Evolutionary conservation across 768 basidiomycete genomes (phyloP).

Genomic region (Serendipita sp.): DNA sequence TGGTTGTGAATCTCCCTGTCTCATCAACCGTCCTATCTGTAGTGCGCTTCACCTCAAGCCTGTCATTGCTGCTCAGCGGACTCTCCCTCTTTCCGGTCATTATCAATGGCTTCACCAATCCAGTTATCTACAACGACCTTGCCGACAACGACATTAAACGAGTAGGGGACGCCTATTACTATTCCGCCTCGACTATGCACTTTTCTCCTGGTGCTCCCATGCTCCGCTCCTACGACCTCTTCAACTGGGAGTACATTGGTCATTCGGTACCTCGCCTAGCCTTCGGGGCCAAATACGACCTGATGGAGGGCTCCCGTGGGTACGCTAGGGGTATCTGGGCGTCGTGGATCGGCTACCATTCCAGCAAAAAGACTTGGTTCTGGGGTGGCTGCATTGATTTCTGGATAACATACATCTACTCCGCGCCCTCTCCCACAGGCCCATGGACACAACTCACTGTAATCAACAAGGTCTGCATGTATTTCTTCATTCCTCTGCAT

Average conservation of each 20-base stretch:
- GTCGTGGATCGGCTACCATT: slow-evolving; percentile 3
- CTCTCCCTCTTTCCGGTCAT: neutral
- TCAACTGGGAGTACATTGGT: slow-evolving; percentile 8
- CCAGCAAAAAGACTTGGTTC: neutral
- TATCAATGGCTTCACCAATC: slow-evolving; percentile 5
- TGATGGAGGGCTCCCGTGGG: neutral
- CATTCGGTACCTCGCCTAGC: slow-evolving; percentile 6
- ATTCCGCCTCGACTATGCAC: slow-evolving; percentile 8
- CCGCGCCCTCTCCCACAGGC: neutral
- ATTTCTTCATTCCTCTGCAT: no score
- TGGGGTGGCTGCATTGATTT: slow-evolving; percentile 7
- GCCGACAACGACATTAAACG: slow-evolving; percentile 7
- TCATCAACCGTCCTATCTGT: no score
- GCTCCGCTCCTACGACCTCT: slow-evolving; percentile 6
- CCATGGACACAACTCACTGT: neutral
- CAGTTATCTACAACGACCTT: slow-evolving; percentile 7
- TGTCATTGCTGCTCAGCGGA: no score
- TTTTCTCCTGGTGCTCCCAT: slow-evolving; percentile 8
- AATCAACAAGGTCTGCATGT: neutral
- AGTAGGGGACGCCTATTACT: slow-evolving; percentile 7
- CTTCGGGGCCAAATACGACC: slow-evolving; percentile 1
- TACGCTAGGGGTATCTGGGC: slow-evolving; percentile 8
- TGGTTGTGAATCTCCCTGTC: no score
- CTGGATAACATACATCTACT: slow-evolving; percentile 2
- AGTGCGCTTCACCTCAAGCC: no score